phyloP scores from a whole-genome alignment of 208 protist genomes.

The Wallacemonas rigidus region DNA sequence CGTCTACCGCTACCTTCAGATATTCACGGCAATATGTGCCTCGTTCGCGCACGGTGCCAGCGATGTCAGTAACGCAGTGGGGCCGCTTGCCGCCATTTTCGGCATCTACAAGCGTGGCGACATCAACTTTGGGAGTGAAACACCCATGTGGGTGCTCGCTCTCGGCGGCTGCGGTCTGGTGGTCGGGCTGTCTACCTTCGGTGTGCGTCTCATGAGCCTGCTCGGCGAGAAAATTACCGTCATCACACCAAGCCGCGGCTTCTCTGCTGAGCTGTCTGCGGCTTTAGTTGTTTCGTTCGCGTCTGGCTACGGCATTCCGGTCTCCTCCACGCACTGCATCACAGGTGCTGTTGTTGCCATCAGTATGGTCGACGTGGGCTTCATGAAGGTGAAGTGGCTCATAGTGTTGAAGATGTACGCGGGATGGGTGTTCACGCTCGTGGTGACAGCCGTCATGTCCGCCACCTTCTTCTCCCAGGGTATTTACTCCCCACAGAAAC shows the following conservation, averaged over 20 bases:
- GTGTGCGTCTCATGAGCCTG: constrained; percentile 67
- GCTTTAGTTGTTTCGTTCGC: constrained; percentile 80
- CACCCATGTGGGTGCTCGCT: constrained; percentile 72
- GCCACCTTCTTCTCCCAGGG: constrained; percentile 79
- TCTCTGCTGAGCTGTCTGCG: constrained; percentile 75
- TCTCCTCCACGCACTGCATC: constrained; percentile 92
- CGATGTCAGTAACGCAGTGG: constrained; percentile 87
- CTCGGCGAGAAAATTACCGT: constrained; percentile 77
- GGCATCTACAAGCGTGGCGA: constrained; percentile 55
- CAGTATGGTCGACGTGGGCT: constrained; percentile 75
- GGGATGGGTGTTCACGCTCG: constrained; percentile 68
- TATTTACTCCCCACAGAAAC: constrained; percentile 52
- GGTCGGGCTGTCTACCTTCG: constrained; percentile 72
- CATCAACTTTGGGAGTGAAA: constrained; percentile 33
- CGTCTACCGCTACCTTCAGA: constrained; percentile 81
- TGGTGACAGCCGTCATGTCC: constrained; percentile 60
- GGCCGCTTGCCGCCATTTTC: constrained; percentile 75
- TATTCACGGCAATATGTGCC: constrained; percentile 81
- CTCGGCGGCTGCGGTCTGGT: constrained; percentile 75
- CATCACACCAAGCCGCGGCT: constrained; percentile 75
- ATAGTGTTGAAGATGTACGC: constrained; percentile 81
- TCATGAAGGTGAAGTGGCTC: constrained; percentile 58
- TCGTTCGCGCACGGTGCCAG: constrained; percentile 88
- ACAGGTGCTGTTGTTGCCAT: constrained; percentile 87
- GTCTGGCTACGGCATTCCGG: constrained; percentile 75